phyloP scores from a whole-genome alignment of 192 early-diverging fungal species.

The Backusella morwellensis region DNA sequence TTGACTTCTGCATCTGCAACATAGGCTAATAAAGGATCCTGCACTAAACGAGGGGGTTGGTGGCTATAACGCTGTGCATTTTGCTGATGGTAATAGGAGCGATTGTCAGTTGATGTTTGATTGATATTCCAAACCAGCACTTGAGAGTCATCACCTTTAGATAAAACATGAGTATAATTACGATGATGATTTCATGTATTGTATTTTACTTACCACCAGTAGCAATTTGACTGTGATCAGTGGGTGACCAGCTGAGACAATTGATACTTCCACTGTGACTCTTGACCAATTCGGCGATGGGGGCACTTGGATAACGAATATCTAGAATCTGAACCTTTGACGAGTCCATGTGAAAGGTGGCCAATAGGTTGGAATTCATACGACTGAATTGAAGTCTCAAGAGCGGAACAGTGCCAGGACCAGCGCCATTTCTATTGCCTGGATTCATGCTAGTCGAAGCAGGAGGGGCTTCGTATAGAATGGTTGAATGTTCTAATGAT shows the following conservation, averaged over 20 bases:
- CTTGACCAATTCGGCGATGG: conserved; percentile 72
- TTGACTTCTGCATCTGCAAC: conserved; percentile 75
- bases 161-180: neutral
- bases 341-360: conserved; percentile 88
- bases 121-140: conserved; percentile 92
- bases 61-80: conserved; percentile 23
- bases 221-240: conserved; percentile 74
- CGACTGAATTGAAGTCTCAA: conserved; percentile 89
- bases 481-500: conserved; percentile 94
- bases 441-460: conserved; percentile 14
- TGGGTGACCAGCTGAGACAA: conserved; percentile 86
- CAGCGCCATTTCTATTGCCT: neutral
- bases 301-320: conserved; percentile 84
- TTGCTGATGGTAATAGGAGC: conserved; percentile 37
- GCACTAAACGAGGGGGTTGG: conserved; percentile 28
- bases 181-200: no score
- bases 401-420: conserved; percentile 54
- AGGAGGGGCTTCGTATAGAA: conserved; percentile 88
- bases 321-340: conserved; percentile 84
- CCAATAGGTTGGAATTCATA: conserved; percentile 86
- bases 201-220: conserved; percentile 66
- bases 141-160: conserved; percentile 79
- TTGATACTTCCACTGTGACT: conserved; percentile 81
- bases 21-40: conserved; percentile 74
- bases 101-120: conserved; percentile 19